phyloP scores from a whole-genome alignment of 2,329 filamentous ascomycete genomes.

The Colletotrichum musicola region DNA sequence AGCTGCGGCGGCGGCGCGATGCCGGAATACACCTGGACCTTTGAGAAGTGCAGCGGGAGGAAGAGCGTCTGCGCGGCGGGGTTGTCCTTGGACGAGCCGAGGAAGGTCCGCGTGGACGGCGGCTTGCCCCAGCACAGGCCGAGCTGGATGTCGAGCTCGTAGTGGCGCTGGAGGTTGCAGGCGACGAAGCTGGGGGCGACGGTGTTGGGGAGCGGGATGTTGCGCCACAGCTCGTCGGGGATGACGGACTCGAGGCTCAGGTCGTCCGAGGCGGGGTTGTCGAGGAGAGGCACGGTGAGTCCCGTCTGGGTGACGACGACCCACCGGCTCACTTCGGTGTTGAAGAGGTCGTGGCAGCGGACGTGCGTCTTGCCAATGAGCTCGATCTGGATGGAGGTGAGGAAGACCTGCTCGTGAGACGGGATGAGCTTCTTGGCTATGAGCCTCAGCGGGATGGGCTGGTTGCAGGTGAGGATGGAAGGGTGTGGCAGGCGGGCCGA shows the following conservation, averaged over 20 bases:
- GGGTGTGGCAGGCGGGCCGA: conserved; percentile 87
- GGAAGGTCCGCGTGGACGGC: conserved; percentile 49
- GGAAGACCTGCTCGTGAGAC: conserved; percentile 76
- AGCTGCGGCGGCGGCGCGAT: conserved; percentile 85
- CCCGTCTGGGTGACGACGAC: conserved; percentile 79
- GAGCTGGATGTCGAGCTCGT: conserved; percentile 86
- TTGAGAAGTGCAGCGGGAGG: conserved; percentile 81
- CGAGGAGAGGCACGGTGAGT: conserved; percentile 78
- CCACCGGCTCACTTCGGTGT: conserved; percentile 80
- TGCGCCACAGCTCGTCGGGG: conserved; percentile 79
- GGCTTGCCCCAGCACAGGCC: conserved; percentile 80
- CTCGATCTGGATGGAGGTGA: conserved; percentile 85
- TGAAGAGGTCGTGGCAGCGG: conserved; percentile 79
- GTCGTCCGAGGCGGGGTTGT: conserved; percentile 62
- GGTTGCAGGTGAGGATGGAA: conserved; percentile 88
- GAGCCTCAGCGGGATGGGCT: conserved; percentile 83
- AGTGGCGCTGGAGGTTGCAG: conserved; percentile 86
- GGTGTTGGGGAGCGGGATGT: conserved; percentile 81
- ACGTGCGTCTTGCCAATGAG: conserved; percentile 85
- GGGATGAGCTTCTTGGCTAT: conserved; percentile 82
- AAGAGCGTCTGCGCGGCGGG: conserved; percentile 72
- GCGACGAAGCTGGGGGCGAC: conserved; percentile 89
- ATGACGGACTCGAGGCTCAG: conserved; percentile 77
- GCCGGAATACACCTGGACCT: conserved; percentile 86
- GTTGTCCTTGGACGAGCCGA: conserved; percentile 43